A percentile compares a stretch with the other conserved stretches of the same genome.
Conservation (phyloP, 2,329 filamentous ascomycete species). For the Colletotrichum orbiculare region DNA sequence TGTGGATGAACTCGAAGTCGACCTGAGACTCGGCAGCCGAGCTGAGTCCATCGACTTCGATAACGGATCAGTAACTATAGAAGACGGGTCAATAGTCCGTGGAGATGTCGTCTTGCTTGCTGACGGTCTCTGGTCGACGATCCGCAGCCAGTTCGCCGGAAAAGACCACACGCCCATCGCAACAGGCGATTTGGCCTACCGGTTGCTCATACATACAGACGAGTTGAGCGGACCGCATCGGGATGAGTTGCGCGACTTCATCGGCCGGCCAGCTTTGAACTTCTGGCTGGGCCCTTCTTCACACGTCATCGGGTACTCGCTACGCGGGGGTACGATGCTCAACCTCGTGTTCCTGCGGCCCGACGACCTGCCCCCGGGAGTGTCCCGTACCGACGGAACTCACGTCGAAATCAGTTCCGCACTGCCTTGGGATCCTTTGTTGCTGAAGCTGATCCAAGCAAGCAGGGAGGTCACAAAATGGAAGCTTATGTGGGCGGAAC, state of each 20-base stretch:
- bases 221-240: slow-evolving; percentile 54
- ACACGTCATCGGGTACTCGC: slow-evolving; percentile 60
- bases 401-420: slow-evolving; percentile 49
- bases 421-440: slow-evolving; percentile 47
- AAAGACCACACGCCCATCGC: slow-evolving; percentile 55
- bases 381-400: slow-evolving; percentile 62
- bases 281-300: slow-evolving; percentile 64
- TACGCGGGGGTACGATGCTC: slow-evolving; percentile 54
- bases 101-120: slow-evolving; percentile 58
- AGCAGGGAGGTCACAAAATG: slow-evolving; percentile 55
- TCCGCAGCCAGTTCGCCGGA: slow-evolving; percentile 56
- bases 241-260: slow-evolving; percentile 53
- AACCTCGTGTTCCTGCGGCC: slow-evolving; percentile 50
- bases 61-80: slow-evolving; percentile 44
- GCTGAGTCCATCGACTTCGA: slow-evolving; percentile 1
- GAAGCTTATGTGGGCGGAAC: slow-evolving; percentile 54
- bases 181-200: slow-evolving; percentile 67
- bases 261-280: slow-evolving; percentile 59
- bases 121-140: slow-evolving; percentile 57
- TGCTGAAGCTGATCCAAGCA: slow-evolving; percentile 46
- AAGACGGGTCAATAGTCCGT: slow-evolving; percentile 45
- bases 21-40: slow-evolving; percentile 13
- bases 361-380: slow-evolving; percentile 37
- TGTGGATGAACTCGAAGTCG: slow-evolving; percentile 54
- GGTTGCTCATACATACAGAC: slow-evolving; percentile 58